Percentiles rank a stretch among this genome's conserved stretches.
These are phyloP conservation scores for Leishmania major DNA, from an alignment of 208 protist genomes.

Conservation along the genomic window DNA sequence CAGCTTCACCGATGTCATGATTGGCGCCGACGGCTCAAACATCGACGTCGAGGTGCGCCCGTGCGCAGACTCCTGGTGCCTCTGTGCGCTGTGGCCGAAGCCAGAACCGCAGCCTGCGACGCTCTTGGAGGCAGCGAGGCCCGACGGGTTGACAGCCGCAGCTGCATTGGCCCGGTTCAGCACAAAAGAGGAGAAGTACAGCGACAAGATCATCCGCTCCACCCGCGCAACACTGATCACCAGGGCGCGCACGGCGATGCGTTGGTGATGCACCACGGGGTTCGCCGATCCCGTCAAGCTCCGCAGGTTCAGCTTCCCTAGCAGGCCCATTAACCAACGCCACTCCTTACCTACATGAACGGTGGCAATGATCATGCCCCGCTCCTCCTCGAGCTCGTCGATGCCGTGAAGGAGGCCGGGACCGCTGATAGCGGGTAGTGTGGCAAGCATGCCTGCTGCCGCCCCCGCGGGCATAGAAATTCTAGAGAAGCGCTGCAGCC, in stretches of 20 bases:
- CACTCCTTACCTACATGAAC: slow-evolving; percentile 37
- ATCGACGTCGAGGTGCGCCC: background rate
- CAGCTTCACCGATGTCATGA: background rate
- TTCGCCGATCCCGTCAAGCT: background rate
- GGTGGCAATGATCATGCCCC: slow-evolving; percentile 24
- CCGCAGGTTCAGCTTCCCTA: slow-evolving; percentile 8
- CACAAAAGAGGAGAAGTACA: slow-evolving; percentile 33
- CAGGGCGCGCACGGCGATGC: slow-evolving; percentile 5
- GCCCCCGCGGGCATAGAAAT: background rate
- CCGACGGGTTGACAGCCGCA: slow-evolving; percentile 8
- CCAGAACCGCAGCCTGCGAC: background rate
- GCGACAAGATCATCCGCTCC: slow-evolving; percentile 27
- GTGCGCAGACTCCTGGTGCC: background rate
- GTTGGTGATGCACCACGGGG: slow-evolving; percentile 10
- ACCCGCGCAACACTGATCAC: slow-evolving; percentile 17
- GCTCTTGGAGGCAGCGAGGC: background rate
- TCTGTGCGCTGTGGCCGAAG: background rate
- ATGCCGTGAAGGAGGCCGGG: slow-evolving; percentile 19
- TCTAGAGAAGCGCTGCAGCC: background rate
- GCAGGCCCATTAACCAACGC: slow-evolving; percentile 14
- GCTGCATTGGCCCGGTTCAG: slow-evolving; percentile 9
- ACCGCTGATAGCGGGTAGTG: background rate
- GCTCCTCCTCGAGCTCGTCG: slow-evolving; percentile 13
- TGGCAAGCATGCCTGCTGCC: background rate
- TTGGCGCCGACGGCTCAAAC: background rate